These are phyloP conservation scores for Cystobasidium onofrii DNA, from an alignment of 768 basidiomycete genomes.

Conservation along the genomic window DNA sequence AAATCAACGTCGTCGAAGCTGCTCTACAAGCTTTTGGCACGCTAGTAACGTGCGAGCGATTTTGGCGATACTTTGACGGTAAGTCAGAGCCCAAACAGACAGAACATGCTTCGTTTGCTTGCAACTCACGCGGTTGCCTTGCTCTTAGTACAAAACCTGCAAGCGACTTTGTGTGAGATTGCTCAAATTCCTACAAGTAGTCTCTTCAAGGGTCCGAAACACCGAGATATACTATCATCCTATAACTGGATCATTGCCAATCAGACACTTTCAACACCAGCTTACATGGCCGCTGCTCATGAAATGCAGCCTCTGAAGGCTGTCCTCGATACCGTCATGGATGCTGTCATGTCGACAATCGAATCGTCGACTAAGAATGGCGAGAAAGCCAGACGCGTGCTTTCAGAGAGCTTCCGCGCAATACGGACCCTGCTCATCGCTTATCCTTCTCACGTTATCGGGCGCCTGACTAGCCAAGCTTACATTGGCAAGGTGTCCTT, in stretches of 20 bases:
- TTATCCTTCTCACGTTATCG: not conserved
- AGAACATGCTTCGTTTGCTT: not conserved
- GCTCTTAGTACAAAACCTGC: not conserved
- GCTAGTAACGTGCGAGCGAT: constrained; percentile 8
- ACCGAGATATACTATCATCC: constrained; percentile 9
- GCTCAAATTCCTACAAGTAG: not conserved
- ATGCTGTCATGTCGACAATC: not conserved
- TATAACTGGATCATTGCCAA: constrained; percentile 25
- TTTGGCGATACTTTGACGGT: constrained; percentile 24
- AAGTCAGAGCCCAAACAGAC: not conserved
- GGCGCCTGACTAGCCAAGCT: not conserved
- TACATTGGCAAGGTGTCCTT: constrained; percentile 2
- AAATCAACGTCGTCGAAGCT: constrained; percentile 19
- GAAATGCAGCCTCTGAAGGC: not conserved
- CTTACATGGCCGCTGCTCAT: not conserved
- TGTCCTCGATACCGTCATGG: not conserved
- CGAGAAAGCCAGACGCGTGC: constrained; percentile 12
- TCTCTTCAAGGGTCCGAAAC: constrained; percentile 8
- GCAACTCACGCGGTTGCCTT: not conserved
- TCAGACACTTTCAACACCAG: not conserved
- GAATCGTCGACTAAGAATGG: constrained; percentile 10
- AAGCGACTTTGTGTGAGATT: not conserved
- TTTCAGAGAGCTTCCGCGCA: constrained; percentile 11
- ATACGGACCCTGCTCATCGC: not conserved
- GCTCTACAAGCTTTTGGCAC: constrained; percentile 16